A percentile compares a stretch with the other conserved stretches of the same genome.
phyloP scores from a whole-genome alignment of 495 filamentous ascomycete genomes.

The Penicillium cinerascens region DNA sequence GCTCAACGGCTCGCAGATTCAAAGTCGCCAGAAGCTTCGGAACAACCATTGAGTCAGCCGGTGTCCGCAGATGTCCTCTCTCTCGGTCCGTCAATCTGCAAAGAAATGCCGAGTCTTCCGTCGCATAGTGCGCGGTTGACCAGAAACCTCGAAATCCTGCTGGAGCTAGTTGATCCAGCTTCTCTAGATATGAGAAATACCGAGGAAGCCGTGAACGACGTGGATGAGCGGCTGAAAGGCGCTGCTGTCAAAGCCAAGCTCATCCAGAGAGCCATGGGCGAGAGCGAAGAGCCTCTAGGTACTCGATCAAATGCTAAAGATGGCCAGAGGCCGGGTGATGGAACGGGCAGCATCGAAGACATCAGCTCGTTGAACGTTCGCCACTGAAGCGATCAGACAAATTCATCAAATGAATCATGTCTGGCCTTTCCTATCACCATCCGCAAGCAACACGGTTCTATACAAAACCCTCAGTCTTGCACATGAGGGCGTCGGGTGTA shows the following conservation, averaged over 20 bases:
- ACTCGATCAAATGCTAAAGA: constrained; percentile 27
- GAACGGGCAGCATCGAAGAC: constrained; percentile 55
- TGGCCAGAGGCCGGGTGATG: constrained; percentile 31
- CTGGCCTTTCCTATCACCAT: neutral
- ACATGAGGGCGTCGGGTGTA: neutral
- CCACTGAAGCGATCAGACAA: constrained; percentile 32
- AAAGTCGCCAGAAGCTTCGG: constrained; percentile 14
- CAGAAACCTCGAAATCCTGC: constrained; percentile 68
- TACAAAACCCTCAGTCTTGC: neutral
- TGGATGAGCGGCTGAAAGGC: constrained; percentile 78
- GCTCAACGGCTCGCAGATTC: constrained; percentile 51
- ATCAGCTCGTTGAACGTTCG: constrained; percentile 45
- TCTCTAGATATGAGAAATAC: constrained; percentile 73
- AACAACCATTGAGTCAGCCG: constrained; percentile 9
- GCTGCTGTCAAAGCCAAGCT: constrained; percentile 78
- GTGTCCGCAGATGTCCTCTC: constrained; percentile 12
- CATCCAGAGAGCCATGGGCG: constrained; percentile 69
- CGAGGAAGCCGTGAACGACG: constrained; percentile 79
- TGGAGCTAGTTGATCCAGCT: constrained; percentile 74
- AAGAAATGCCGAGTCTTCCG: constrained; percentile 46
- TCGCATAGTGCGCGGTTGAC: constrained; percentile 59
- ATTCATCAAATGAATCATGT: neutral
- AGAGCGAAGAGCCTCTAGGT: constrained; percentile 37
- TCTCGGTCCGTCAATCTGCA: constrained; percentile 31
- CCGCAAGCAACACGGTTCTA: neutral